phyloP scores from a whole-genome alignment of 495 filamentous ascomycete genomes.

The Delitschia confertaspora region DNA sequence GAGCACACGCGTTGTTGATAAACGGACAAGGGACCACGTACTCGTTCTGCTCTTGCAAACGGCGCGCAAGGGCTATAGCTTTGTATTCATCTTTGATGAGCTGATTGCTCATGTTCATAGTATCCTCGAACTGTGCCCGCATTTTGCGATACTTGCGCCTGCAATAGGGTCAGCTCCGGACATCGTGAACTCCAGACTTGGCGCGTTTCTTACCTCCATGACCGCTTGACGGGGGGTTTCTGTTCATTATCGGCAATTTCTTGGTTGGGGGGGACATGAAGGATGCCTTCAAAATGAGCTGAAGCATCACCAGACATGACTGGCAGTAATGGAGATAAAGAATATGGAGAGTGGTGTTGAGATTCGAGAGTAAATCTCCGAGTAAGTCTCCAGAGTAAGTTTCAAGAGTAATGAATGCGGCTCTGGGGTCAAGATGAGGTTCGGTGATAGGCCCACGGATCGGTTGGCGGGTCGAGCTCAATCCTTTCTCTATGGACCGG shows the following conservation, averaged over 20 bases:
- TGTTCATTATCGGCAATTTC: conserved; percentile 11
- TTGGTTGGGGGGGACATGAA: conserved; percentile 1
- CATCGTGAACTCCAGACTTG: neutral
- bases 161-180: conserved; percentile 1
- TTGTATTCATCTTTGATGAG: conserved; percentile 70
- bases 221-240: conserved; percentile 24
- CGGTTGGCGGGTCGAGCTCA: no score
- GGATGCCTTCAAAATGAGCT: conserved; percentile 5
- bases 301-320: conserved; percentile 17
- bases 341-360: neutral
- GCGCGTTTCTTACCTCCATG: conserved; percentile 23
- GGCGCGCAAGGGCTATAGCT: conserved; percentile 62
- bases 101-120: conserved; percentile 68
- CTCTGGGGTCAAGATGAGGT: no score
- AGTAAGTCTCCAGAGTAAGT: no score
- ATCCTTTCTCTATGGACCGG: no score
- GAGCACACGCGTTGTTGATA: no score
- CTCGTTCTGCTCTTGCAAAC: conserved; percentile 85
- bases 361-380: no score
- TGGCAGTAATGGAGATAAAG: neutral
- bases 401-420: no score
- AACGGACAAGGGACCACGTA: conserved; percentile 31
- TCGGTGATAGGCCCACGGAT: no score
- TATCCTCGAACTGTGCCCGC: conserved; percentile 72
- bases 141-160: conserved; percentile 80